Evolutionary conservation across 1,139 yeast genomes (phyloP).

Genomic region (Candida neerlandica): DNA sequence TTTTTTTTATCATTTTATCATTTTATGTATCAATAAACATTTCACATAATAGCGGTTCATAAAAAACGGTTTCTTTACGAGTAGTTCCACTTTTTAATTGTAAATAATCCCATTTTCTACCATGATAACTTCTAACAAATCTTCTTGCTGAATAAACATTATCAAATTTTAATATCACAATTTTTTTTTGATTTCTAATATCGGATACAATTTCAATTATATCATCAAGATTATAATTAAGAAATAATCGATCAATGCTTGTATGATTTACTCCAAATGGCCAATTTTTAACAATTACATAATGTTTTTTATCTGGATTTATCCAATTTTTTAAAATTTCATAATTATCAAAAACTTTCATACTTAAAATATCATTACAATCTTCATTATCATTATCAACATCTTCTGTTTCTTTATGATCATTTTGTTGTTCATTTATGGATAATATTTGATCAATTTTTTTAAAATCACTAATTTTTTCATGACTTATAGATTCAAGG

Average conservation of each 20-base stretch:
- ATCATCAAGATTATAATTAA: conserved; percentile 41
- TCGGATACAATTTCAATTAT: conserved; percentile 28
- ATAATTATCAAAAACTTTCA: not conserved
- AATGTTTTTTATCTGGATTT: conserved; percentile 9
- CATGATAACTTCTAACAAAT: conserved; percentile 58
- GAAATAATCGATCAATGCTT: conserved; percentile 34
- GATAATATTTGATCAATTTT: not conserved
- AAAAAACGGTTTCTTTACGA: conserved; percentile 25
- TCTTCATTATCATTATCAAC: not conserved
- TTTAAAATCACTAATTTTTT: not conserved
- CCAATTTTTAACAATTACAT: conserved; percentile 41
- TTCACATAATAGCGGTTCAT: conserved; percentile 46
- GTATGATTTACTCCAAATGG: conserved; percentile 43
- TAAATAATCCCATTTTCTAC: conserved; percentile 43
- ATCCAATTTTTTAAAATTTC: conserved; percentile 1
- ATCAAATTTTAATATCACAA: conserved; percentile 49
- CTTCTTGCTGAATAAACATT: conserved; percentile 51
- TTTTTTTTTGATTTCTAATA: conserved; percentile 29
- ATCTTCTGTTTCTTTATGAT: not conserved
- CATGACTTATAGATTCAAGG: conserved; percentile 25
- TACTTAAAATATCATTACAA: conserved; percentile 17
- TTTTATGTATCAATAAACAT: conserved; percentile 18
- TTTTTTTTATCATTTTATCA: not conserved
- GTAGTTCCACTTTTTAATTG: conserved; percentile 16
- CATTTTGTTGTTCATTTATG: not conserved